Conservation (phyloP, 2,329 filamentous ascomycete species). For the Alternaria sp. region DNA sequence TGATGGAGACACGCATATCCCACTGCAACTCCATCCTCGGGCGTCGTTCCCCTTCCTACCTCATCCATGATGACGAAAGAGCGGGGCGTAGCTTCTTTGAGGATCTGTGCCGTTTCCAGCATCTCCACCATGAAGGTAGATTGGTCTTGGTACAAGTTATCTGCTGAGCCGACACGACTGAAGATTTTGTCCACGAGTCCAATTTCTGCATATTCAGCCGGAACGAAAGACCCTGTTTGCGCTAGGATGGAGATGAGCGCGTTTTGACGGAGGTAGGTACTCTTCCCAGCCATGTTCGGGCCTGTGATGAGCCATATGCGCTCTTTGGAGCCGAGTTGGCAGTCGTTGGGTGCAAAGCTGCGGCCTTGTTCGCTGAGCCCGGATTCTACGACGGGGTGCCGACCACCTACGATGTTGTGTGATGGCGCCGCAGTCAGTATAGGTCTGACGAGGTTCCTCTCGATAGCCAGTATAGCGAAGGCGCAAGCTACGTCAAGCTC, state of each 20-base stretch:
- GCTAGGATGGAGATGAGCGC: constrained; percentile 93
- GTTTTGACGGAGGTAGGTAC: constrained; percentile 94
- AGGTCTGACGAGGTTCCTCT: constrained; percentile 78
- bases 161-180: constrained; percentile 84
- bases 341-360: constrained; percentile 86
- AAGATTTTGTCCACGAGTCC: constrained; percentile 97
- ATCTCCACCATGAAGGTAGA: constrained; percentile 99
- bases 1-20: constrained; percentile 89
- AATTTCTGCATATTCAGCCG: constrained; percentile 83
- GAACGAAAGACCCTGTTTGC: constrained; percentile 91
- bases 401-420: constrained; percentile 82
- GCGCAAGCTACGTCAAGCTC: constrained; percentile 91
- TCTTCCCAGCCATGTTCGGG: constrained; percentile 99
- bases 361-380: constrained; percentile 81
- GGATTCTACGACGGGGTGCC: constrained; percentile 91
- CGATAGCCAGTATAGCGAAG: constrained; percentile 79
- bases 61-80: constrained; percentile 98
- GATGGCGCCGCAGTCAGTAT: constrained; percentile 68
- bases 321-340: constrained; percentile 78
- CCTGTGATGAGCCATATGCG: constrained; percentile 74
- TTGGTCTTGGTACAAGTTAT: constrained; percentile 93
- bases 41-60: constrained; percentile 91
- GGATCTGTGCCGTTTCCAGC: constrained; percentile 91
- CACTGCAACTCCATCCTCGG: constrained; percentile 88
- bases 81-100: constrained; percentile 80